Evolutionary conservation across 75 land plant genomes (phyloP).

Genomic region (Isoetes taiwanensis): DNA sequence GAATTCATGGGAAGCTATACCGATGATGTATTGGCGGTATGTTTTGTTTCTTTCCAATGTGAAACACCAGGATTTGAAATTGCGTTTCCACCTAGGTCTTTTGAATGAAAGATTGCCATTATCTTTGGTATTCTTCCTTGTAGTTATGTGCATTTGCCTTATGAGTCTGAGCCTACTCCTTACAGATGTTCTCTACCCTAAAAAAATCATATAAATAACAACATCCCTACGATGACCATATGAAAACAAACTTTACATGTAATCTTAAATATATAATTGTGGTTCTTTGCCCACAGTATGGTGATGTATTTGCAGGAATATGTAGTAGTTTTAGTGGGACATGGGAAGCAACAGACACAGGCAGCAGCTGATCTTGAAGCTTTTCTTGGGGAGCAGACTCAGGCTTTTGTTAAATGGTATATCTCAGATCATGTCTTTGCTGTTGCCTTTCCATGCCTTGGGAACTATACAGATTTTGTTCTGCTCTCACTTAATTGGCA

Average conservation of each 20-base stretch:
- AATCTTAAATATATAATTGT: not conserved
- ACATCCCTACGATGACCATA: no score
- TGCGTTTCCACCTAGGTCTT: no score
- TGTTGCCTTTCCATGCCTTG: not conserved
- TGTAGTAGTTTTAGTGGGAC: slow-evolving; percentile 66
- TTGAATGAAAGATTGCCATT: no score
- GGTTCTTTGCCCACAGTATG: no score
- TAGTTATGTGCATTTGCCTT: no score
- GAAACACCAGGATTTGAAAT: no score
- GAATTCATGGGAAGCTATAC: slow-evolving; percentile 72
- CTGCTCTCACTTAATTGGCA: not conserved
- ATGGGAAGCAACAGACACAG: slow-evolving; percentile 62
- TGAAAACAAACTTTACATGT: not conserved
- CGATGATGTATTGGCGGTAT: slow-evolving; percentile 72
- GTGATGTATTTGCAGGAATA: slow-evolving; percentile 89
- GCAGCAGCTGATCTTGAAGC: slow-evolving; percentile 65
- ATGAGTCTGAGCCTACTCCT: no score
- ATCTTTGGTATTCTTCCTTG: no score
- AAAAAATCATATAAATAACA: no score
- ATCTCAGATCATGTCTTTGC: not conserved
- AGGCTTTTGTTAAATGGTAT: slow-evolving; percentile 74
- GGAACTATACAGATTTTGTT: not conserved
- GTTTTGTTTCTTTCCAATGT: slow-evolving; percentile 8
- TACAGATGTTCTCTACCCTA: no score
- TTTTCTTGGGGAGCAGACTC: slow-evolving; percentile 60